phyloP scores from a whole-genome alignment of 1,284 basidiomycete species.

The Jaminaea rosea region DNA sequence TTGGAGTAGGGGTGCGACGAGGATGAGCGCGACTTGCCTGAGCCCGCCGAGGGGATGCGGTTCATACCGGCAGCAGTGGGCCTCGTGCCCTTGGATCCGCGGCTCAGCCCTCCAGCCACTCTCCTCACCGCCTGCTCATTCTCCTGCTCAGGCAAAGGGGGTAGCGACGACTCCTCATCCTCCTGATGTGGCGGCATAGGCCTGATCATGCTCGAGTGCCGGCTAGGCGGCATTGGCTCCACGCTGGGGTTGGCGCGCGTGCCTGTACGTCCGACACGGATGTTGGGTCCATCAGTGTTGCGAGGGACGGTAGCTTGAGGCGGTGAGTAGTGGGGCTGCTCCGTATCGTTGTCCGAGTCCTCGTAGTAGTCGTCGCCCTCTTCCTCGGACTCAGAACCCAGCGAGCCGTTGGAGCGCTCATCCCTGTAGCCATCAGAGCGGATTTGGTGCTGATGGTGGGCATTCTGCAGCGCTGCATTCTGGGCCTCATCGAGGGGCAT shows the following conservation, averaged over 20 bases:
- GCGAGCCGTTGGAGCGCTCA: too few species aligned
- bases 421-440: too few species aligned
- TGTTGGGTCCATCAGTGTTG: background rate
- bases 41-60: background rate
- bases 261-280: background rate
- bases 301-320: too few species aligned
- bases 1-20: background rate
- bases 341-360: conserved; percentile 1
- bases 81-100: too few species aligned
- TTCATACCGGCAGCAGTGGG: too few species aligned
- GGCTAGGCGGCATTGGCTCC: too few species aligned
- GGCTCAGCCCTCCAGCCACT: background rate
- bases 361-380: background rate
- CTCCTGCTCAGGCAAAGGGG: too few species aligned
- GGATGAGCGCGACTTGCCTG: background rate
- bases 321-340: background rate
- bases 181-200: background rate
- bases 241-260: background rate
- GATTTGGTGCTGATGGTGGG: too few species aligned
- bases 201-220: too few species aligned
- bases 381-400: too few species aligned
- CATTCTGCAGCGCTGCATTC: too few species aligned
- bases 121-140: background rate
- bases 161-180: background rate
- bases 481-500: too few species aligned